A percentile compares a stretch with the other conserved stretches of the same genome.
Conservation (phyloP, 148 eudicot species). For the Rheum nobile region DNA sequence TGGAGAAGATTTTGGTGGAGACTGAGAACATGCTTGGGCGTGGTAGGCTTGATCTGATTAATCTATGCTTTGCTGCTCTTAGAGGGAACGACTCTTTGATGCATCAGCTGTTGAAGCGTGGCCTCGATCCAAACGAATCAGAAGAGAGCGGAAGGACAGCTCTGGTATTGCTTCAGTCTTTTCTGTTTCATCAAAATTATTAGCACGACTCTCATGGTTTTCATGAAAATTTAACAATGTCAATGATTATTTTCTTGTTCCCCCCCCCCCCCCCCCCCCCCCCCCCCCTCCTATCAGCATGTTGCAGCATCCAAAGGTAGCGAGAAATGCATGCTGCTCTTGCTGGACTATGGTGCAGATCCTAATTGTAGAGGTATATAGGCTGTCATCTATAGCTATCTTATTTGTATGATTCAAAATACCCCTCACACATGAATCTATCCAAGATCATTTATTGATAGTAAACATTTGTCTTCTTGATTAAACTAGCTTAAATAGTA, state of each 20-base stretch:
- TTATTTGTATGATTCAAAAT: not conserved
- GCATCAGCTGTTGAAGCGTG: slow-evolving; percentile 53
- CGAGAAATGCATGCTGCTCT: slow-evolving; percentile 63
- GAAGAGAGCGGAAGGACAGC: slow-evolving; percentile 79
- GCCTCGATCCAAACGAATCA: slow-evolving; percentile 85
- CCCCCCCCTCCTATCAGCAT: slow-evolving; percentile 52
- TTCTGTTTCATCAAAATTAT: not conserved
- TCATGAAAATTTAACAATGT: not conserved
- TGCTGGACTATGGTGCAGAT: slow-evolving; percentile 79
- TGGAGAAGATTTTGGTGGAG: slow-evolving; percentile 50
- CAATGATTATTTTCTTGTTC: not conserved
- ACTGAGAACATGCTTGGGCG: slow-evolving; percentile 57
- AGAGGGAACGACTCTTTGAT: slow-evolving; percentile 52
- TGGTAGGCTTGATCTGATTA: slow-evolving; percentile 64
- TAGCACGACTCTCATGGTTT: not conserved
- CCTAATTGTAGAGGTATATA: slow-evolving; percentile 86
- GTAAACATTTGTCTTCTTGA: too few species aligned
- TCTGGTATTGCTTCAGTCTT: slow-evolving; percentile 27
- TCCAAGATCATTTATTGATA: too few species aligned
- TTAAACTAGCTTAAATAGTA: too few species aligned
- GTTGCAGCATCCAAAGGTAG: slow-evolving; percentile 82
- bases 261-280: too few species aligned
- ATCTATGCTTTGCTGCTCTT: slow-evolving; percentile 50
- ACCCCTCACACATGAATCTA: too few species aligned
- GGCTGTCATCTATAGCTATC: not conserved